These are phyloP conservation scores for Periconia digitata DNA, from an alignment of 2,329 filamentous ascomycete species.

Conservation along the genomic window DNA sequence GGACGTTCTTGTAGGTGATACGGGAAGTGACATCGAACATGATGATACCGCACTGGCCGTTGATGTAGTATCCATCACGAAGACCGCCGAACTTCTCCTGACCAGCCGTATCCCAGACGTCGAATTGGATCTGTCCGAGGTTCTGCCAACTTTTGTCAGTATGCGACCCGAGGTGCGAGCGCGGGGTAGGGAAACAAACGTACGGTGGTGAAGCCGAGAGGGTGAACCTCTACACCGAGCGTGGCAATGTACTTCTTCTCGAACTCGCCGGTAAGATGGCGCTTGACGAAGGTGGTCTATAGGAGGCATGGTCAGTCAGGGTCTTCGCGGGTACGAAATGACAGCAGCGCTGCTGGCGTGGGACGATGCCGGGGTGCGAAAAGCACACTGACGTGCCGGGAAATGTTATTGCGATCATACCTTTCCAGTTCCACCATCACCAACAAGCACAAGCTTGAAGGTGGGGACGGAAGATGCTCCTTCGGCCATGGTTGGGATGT, in stretches of 20 bases:
- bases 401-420: constrained; percentile 55
- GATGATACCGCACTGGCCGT: constrained; percentile 99
- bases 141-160: constrained; percentile 60
- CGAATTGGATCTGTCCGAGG: constrained; percentile 95
- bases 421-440: constrained; percentile 99
- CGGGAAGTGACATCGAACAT: constrained; percentile 99
- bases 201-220: constrained; percentile 96
- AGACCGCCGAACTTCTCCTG: constrained; percentile 99
- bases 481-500: constrained; percentile 57
- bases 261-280: constrained; percentile 98
- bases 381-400: constrained; percentile 8
- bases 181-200: constrained; percentile 42
- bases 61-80: constrained; percentile 99
- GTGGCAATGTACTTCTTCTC: constrained; percentile 99
- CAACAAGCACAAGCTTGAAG: constrained; percentile 99
- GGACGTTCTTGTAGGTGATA: constrained; percentile 99
- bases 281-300: constrained; percentile 99
- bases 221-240: constrained; percentile 98
- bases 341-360: background rate
- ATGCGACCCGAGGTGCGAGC: constrained; percentile 9
- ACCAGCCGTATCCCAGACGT: constrained; percentile 98
- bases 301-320: constrained; percentile 23
- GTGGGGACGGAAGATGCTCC: constrained; percentile 65
- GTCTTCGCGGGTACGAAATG: constrained; percentile 1
- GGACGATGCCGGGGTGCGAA: background rate